These are phyloP conservation scores for Trichoderma hamatum DNA, from an alignment of 2,329 filamentous ascomycete species.

Conservation along the genomic window DNA sequence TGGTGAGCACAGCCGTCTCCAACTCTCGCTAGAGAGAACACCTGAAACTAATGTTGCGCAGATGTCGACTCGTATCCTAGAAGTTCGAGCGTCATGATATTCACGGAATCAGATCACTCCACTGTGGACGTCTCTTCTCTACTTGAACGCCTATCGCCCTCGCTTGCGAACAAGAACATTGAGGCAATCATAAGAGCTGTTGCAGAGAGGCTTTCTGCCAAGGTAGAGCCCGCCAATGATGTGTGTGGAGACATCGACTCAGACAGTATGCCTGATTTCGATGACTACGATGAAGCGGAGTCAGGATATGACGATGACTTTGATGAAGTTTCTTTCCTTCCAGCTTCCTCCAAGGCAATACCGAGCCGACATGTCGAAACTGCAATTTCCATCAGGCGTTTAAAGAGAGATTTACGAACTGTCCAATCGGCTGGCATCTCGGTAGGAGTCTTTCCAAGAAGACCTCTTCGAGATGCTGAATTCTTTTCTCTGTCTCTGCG, in stretches of 20 bases:
- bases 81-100: conserved; percentile 47
- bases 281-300: not conserved
- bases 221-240: not conserved
- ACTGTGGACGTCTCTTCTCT: conserved; percentile 47
- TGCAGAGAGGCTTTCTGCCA: conserved; percentile 14
- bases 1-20: conserved; percentile 33
- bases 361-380: not conserved
- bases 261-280: not conserved
- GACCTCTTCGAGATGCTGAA: conserved; percentile 45
- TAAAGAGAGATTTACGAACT: conserved; percentile 47
- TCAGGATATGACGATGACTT: not conserved
- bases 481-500: conserved; percentile 70
- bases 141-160: conserved; percentile 45
- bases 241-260: not conserved
- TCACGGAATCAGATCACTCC: conserved; percentile 45
- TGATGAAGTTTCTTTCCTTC: not conserved
- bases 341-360: not conserved
- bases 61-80: conserved; percentile 45
- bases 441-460: conserved; percentile 62
- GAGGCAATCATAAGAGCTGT: conserved; percentile 22
- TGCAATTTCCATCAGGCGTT: not conserved
- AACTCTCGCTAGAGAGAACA: not conserved
- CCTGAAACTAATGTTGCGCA: conserved; percentile 22
- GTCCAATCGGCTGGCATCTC: conserved; percentile 70
- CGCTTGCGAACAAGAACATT: conserved; percentile 30